Percentiles rank a stretch among this genome's conserved stretches.
These are phyloP conservation scores for Celoporthe dispersa DNA, from an alignment of 2,329 filamentous ascomycete species.

Conservation along the genomic window DNA sequence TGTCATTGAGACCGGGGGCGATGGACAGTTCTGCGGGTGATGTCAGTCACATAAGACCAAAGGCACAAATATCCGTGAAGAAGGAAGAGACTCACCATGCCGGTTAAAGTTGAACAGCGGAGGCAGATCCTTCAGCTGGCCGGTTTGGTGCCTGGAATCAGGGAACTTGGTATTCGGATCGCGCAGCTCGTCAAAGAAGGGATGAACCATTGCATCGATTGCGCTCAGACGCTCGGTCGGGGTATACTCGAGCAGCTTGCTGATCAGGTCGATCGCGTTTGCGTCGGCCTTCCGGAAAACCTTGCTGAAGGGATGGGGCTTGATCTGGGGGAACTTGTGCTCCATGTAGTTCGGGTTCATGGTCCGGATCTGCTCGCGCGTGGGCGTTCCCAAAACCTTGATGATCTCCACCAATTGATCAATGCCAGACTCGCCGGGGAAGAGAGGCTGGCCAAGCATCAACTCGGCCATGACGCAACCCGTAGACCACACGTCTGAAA, in stretches of 20 bases:
- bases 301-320: slow-evolving; percentile 98
- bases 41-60: slow-evolving; percentile 33
- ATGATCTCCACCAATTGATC: slow-evolving; percentile 99
- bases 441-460: slow-evolving; percentile 97
- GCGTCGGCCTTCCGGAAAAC: slow-evolving; percentile 96
- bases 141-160: slow-evolving; percentile 88
- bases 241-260: slow-evolving; percentile 92
- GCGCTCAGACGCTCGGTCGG: slow-evolving; percentile 93
- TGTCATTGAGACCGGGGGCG: slow-evolving; percentile 81
- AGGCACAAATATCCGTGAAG: slow-evolving; percentile 1
- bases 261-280: slow-evolving; percentile 94
- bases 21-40: slow-evolving; percentile 84
- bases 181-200: slow-evolving; percentile 96
- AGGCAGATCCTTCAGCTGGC: slow-evolving; percentile 79
- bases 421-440: slow-evolving; percentile 97
- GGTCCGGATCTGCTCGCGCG: slow-evolving; percentile 95
- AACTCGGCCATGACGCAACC: slow-evolving; percentile 99
- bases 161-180: slow-evolving; percentile 90
- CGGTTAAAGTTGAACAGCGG: slow-evolving; percentile 90
- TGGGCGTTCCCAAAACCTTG: slow-evolving; percentile 96
- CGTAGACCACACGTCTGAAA: slow-evolving; percentile 96
- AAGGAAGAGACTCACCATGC: slow-evolving; percentile 71
- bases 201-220: slow-evolving; percentile 95
- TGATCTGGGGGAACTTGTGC: slow-evolving; percentile 99
- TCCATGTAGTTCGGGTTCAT: slow-evolving; percentile 99